Evolutionary conservation across 495 filamentous ascomycete genomes (phyloP).

Genomic region (Xylaria intraflava): DNA sequence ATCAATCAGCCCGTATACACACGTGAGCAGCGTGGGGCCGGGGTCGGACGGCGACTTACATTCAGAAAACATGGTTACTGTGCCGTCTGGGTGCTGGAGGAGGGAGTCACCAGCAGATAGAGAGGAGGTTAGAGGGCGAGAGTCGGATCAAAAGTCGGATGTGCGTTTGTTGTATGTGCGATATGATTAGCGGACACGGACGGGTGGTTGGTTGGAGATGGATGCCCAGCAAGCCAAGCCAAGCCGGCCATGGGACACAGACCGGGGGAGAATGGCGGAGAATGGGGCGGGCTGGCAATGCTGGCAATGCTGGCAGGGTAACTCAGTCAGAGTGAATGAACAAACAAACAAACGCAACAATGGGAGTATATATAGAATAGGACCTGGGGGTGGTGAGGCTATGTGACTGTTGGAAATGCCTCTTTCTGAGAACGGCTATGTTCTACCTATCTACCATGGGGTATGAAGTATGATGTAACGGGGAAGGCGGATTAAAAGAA

Average conservation of each 20-base stretch:
- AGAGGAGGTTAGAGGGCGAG: conserved; percentile 5
- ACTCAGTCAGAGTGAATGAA: not conserved
- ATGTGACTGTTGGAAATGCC: not conserved
- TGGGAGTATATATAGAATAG: not conserved
- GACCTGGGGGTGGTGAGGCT: not conserved
- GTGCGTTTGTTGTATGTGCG: not conserved
- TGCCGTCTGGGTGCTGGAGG: conserved; percentile 14
- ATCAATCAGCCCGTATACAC: conserved; percentile 12
- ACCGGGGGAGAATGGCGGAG: not conserved
- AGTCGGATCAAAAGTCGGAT: not conserved
- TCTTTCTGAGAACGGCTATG: not conserved
- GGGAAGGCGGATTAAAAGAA: too few species aligned
- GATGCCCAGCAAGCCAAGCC: conserved; percentile 7
- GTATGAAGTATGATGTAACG: too few species aligned
- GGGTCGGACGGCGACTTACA: conserved; percentile 54
- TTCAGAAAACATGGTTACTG: conserved; percentile 82
- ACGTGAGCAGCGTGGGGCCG: not conserved
- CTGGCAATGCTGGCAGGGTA: too few species aligned
- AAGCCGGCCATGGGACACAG: conserved; percentile 1
- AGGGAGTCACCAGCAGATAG: conserved; percentile 27
- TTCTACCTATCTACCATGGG: too few species aligned
- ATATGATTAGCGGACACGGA: not conserved
- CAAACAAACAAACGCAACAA: not conserved
- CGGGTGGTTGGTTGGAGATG: conserved; percentile 4
- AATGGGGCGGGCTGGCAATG: too few species aligned